Evolutionary conservation across 768 basidiomycete species (phyloP).

Genomic region (Lentinus brumalis): DNA sequence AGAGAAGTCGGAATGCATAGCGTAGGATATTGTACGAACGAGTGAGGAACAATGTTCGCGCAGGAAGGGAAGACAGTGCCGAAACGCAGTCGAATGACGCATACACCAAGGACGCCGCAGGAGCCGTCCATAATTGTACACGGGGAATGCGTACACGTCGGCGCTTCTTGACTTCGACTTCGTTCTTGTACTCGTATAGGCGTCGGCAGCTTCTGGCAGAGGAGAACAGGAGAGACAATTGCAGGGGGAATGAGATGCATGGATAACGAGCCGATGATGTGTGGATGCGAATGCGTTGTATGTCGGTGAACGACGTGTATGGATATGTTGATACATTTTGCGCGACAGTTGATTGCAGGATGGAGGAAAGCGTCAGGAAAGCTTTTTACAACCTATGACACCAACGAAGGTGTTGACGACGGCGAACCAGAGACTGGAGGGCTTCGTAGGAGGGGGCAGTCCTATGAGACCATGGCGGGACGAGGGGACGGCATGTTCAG

Average conservation of each 20-base stretch:
- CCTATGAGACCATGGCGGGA: constrained; percentile 59
- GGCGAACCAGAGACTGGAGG: constrained; percentile 16
- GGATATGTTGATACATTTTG: constrained; percentile 80
- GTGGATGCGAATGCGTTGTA: constrained; percentile 48
- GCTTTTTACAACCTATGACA: constrained; percentile 52
- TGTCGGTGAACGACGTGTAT: constrained; percentile 56
- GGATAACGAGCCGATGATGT: constrained; percentile 33
- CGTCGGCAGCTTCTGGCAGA: constrained; percentile 18
- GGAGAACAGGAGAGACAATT: constrained; percentile 50
- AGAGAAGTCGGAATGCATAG: constrained; percentile 35
- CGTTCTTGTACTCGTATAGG: constrained; percentile 28
- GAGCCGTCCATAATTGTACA: constrained; percentile 32
- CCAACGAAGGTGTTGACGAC: constrained; percentile 30
- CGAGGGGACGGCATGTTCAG: constrained; percentile 72
- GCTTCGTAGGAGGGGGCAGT: constrained; percentile 9
- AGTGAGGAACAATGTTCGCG: constrained; percentile 34
- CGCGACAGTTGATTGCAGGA: constrained; percentile 36
- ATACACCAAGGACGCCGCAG: constrained; percentile 23
- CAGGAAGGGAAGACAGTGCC: constrained; percentile 28
- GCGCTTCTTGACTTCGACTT: constrained; percentile 20
- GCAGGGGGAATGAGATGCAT: constrained; percentile 51
- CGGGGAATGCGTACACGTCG: constrained; percentile 23
- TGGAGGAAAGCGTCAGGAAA: constrained; percentile 26
- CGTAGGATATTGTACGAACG: constrained; percentile 47
- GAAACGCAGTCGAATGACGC: constrained; percentile 27